These are phyloP conservation scores for Penicillium coprophilum DNA, from an alignment of 495 filamentous ascomycete genomes.

Conservation along the genomic window DNA sequence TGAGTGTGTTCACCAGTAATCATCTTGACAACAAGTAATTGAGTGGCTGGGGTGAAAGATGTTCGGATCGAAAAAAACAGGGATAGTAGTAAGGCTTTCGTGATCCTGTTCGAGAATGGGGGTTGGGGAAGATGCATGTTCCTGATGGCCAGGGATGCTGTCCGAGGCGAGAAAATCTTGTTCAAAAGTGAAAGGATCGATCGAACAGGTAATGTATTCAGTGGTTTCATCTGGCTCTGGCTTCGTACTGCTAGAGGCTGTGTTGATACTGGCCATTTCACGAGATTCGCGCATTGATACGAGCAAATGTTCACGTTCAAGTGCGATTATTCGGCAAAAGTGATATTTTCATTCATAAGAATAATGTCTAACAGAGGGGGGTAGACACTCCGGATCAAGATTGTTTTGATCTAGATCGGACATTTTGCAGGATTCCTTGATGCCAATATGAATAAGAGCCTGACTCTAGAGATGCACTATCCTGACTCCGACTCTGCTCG, in stretches of 20 bases:
- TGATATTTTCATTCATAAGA: constrained; percentile 2
- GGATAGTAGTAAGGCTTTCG: too few relatives aligned
- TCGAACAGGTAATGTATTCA: constrained; percentile 10
- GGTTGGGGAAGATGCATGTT: too few relatives aligned
- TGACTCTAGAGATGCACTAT: too few relatives aligned
- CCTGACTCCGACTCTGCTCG: too few relatives aligned
- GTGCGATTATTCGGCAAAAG: constrained; percentile 1
- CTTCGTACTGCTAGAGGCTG: not conserved
- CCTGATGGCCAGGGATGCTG: constrained; percentile 1
- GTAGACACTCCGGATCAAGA: constrained; percentile 7
- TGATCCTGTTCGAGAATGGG: too few relatives aligned
- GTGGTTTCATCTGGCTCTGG: constrained; percentile 1
- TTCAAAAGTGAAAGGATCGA: constrained; percentile 5
- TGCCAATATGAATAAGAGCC: too few relatives aligned
- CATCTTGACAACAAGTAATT: constrained; percentile 11
- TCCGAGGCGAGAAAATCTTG: constrained; percentile 7
- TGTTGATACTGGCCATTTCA: not conserved
- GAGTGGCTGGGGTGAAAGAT: constrained; percentile 7
- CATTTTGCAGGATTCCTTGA: constrained; percentile 2
- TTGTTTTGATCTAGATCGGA: not conserved
- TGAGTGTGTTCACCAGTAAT: not conserved
- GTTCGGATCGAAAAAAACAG: constrained; percentile 8
- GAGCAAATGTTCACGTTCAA: constrained; percentile 10
- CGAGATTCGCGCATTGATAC: too few relatives aligned
- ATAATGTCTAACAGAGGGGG: constrained; percentile 11